phyloP scores from a whole-genome alignment of 1,139 yeast species.

The Pichiaceae sp. region DNA sequence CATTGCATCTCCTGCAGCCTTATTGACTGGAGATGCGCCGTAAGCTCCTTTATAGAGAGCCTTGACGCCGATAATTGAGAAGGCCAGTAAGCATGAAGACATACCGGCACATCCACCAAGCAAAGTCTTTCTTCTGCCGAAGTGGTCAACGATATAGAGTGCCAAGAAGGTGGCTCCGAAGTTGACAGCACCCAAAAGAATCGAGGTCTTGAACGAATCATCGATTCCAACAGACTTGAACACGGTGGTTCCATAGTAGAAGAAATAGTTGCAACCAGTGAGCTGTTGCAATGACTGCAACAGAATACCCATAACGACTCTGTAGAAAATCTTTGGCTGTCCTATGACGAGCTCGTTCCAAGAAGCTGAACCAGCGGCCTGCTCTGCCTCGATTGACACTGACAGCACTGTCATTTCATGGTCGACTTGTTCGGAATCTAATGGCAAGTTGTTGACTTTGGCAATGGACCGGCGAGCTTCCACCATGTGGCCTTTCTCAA shows the following conservation, averaged over 20 bases:
- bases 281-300: slow-evolving; percentile 69
- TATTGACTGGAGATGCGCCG: slow-evolving; percentile 23
- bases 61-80: slow-evolving; percentile 63
- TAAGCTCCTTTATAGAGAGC: slow-evolving; percentile 48
- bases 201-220: slow-evolving; percentile 71
- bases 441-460: slow-evolving; percentile 51
- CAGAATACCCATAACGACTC: slow-evolving; percentile 58
- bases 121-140: slow-evolving; percentile 64
- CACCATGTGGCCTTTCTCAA: slow-evolving; percentile 43
- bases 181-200: slow-evolving; percentile 72
- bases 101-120: slow-evolving; percentile 57
- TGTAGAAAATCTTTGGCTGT: slow-evolving; percentile 56
- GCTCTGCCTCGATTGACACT: slow-evolving; percentile 59
- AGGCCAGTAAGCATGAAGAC: slow-evolving; percentile 57
- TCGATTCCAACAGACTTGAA: slow-evolving; percentile 67
- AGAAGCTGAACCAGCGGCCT: slow-evolving; percentile 54
- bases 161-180: slow-evolving; percentile 67
- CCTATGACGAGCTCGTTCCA: slow-evolving; percentile 63
- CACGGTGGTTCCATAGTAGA: slow-evolving; percentile 73
- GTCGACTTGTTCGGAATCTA: slow-evolving; percentile 50
- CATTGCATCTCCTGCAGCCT: slow-evolving; percentile 65
- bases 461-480: slow-evolving; percentile 58
- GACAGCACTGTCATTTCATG: slow-evolving; percentile 53
- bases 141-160: slow-evolving; percentile 55
- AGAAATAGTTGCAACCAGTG: slow-evolving; percentile 75